Base-by-base conservation (phyloP, 805 yeast species). In the Kluyveromyces siamensis region DNA sequence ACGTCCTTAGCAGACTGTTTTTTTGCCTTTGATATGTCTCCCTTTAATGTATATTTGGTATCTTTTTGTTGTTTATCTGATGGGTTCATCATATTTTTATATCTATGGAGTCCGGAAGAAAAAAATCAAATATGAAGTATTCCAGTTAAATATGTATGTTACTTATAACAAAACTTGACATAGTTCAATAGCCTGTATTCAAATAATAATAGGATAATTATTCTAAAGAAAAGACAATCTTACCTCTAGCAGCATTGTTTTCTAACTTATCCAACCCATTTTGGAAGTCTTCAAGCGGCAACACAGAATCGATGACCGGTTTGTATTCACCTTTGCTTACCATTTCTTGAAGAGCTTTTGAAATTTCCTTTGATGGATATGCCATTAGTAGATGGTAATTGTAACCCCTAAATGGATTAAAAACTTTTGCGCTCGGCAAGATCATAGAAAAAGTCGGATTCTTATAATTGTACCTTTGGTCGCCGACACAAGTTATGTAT, bases 401-500 rank as follows among this genome's bases (percentile, higher is more conserved):
- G 55, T 62, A 71, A 8, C 48, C 48, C 47, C 55, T 58, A 42
- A 58, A 52, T 6, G 63, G 64, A 38, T 59, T 52, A 14, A 51
- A 39, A 6, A 45, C 17, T 47, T 50, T 8, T 56, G 57, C 14
- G 50, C 33, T 36, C 8, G 58, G 41, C 33, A 54, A 25, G 39
- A 46, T 6, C 51, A 37, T 33, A 17, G 40, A 38, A 13, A 52
- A 27, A 2, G 47, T 37, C 1, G 57, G 52, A 11, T 49, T 30
- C 16, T 48, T 38, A 50, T 66, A 71, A 38, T 63, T 55, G 30
- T 55, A 55, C 47, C 73, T 70, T 11, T 54, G 49, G 55, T 83
- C 85, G 37, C 95, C 95, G 13, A 67, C 73, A 48, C 82, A 69
- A 9, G 84, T 72, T 10, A 73, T 64, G 56, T 74, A 84, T 33